Evolutionary conservation across 2,329 filamentous ascomycete species (phyloP).

Genomic region (Penicillium sp.): DNA sequence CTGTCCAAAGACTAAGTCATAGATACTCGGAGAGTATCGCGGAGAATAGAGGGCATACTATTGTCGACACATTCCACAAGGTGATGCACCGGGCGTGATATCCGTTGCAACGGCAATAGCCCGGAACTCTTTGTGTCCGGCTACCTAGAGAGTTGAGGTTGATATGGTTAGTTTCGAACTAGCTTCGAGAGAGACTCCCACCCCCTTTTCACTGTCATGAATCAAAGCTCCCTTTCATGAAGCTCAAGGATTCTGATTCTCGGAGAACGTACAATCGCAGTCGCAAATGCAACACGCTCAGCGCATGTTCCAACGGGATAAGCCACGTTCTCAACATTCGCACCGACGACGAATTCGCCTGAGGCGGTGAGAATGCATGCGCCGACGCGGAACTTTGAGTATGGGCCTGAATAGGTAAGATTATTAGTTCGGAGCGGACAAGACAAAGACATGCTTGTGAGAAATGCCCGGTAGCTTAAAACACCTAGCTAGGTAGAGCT

Average conservation of each 20-base stretch:
- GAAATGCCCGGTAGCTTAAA: not conserved
- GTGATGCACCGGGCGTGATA: constrained; percentile 66
- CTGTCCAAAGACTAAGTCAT: no score
- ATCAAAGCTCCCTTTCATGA: no score
- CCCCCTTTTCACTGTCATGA: no score
- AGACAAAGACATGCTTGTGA: no score
- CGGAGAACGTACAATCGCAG: constrained; percentile 61
- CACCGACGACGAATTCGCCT: constrained; percentile 68
- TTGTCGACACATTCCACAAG: constrained; percentile 95
- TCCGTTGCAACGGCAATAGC: constrained; percentile 87
- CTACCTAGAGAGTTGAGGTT: constrained; percentile 31
- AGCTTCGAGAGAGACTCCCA: not conserved
- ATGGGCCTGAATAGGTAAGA: constrained; percentile 61
- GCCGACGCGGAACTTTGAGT: constrained; percentile 90
- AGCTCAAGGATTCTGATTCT: no score
- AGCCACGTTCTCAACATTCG: constrained; percentile 89
- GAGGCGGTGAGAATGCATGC: constrained; percentile 70
- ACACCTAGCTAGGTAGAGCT: not conserved
- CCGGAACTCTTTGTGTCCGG: constrained; percentile 62
- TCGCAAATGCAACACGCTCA: constrained; percentile 85
- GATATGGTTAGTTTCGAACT: constrained; percentile 1
- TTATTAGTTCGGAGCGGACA: not conserved
- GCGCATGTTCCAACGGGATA: constrained; percentile 97
- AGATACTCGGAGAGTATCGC: no score
- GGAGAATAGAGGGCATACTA: constrained; percentile 58